Conservation (phyloP, 2,329 filamentous ascomycete species). For the Sordariomycetes sp. region DNA sequence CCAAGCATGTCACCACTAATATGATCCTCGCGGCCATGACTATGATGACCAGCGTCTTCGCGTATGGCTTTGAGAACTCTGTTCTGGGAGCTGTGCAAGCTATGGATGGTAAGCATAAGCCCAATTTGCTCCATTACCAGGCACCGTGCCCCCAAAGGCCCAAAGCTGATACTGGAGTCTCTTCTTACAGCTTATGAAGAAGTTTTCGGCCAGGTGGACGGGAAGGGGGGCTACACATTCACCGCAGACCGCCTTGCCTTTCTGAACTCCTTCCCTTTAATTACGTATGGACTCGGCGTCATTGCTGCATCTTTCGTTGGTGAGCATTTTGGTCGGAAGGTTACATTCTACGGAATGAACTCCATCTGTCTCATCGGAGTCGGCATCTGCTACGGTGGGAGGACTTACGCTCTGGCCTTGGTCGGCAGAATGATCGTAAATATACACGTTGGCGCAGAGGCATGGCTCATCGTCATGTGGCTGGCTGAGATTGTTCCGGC, state of each 20-base stretch:
- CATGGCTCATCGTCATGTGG: constrained; percentile 10
- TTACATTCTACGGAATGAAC: constrained; percentile 10
- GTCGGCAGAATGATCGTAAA: constrained; percentile 10
- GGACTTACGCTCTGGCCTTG: constrained; percentile 6
- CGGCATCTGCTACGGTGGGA: constrained; percentile 7
- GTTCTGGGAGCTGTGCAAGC: constrained; percentile 12
- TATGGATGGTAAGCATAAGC: constrained; percentile 10
- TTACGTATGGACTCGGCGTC: constrained; percentile 10
- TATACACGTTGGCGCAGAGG: constrained; percentile 11
- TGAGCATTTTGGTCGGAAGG: constrained; percentile 9
- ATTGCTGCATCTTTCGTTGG: constrained; percentile 8
- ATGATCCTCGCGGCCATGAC: constrained; percentile 9
- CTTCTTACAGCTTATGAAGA: constrained; percentile 7
- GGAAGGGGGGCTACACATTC: constrained; percentile 7
- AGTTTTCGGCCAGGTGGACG: constrained; percentile 8
- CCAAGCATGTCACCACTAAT: constrained; percentile 9
- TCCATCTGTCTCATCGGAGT: constrained; percentile 8
- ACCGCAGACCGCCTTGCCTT: constrained; percentile 10
- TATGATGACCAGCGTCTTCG: constrained; percentile 11
- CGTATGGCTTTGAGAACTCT: constrained; percentile 11
- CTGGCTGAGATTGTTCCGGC: constrained; percentile 12
- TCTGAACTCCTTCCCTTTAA: constrained; percentile 11
- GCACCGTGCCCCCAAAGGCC: background rate
- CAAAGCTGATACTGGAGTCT: background rate
- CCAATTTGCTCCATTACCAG: background rate